Percentiles rank a stretch among this genome's conserved stretches.
Conservation (phyloP, 805 yeast species). For the Candida montana region DNA sequence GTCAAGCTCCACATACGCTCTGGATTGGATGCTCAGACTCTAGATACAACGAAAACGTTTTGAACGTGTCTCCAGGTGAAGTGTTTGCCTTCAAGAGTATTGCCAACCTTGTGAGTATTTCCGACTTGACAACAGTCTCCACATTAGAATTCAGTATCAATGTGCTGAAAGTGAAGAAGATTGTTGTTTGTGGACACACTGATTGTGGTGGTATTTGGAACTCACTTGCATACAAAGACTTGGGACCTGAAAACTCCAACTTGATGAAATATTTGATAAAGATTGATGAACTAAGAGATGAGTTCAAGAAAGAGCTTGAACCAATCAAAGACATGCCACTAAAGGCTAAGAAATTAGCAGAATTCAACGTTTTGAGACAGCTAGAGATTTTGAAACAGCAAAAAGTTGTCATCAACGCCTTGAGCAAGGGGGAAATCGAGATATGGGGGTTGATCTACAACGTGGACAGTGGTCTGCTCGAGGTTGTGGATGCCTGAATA, state of each 20-base stretch:
- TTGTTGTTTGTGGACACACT: slow-evolving; percentile 88
- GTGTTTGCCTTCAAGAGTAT: slow-evolving; percentile 84
- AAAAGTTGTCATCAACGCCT: slow-evolving; percentile 58
- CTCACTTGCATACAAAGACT: slow-evolving; percentile 55
- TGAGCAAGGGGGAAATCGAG: slow-evolving; percentile 56
- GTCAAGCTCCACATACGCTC: slow-evolving; percentile 88
- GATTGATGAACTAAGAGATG: slow-evolving; percentile 62
- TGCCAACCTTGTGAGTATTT: slow-evolving; percentile 65
- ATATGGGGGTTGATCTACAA: slow-evolving; percentile 84
- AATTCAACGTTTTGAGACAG: slow-evolving; percentile 70
- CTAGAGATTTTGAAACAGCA: slow-evolving; percentile 55
- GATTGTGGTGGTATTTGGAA: slow-evolving; percentile 95
- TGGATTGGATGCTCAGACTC: slow-evolving; percentile 96
- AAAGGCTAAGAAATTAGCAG: slow-evolving; percentile 60
- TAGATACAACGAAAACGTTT: slow-evolving; percentile 74
- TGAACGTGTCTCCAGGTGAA: slow-evolving; percentile 84
- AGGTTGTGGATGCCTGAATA: slow-evolving; percentile 31
- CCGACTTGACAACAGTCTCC: slow-evolving; percentile 69
- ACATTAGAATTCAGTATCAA: slow-evolving; percentile 87
- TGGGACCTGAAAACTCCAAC: slow-evolving; percentile 49
- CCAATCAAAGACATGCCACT: slow-evolving; percentile 44
- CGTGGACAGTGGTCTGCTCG: slow-evolving; percentile 67
- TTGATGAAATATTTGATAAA: slow-evolving; percentile 46
- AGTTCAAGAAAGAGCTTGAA: slow-evolving; percentile 46
- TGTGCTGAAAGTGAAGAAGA: slow-evolving; percentile 71